A percentile compares a stretch with the other conserved stretches of the same genome.
These are phyloP conservation scores for Penicillium fuscoglaucum DNA, from an alignment of 2,329 filamentous ascomycete genomes.

Conservation along the genomic window DNA sequence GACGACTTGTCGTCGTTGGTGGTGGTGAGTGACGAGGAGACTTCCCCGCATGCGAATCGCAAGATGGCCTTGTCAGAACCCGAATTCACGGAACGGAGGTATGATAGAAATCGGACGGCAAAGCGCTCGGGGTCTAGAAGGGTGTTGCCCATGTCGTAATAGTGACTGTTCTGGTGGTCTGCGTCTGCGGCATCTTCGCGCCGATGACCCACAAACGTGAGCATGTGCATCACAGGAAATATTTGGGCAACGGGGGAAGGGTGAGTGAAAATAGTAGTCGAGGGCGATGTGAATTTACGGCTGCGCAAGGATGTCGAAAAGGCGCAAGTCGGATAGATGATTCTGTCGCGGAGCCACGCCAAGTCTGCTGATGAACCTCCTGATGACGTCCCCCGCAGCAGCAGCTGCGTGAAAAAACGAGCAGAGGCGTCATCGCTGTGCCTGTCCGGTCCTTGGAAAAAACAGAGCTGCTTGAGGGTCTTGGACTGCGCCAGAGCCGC, in stretches of 20 bases:
- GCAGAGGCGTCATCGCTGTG: conserved; percentile 14
- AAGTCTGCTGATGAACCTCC: no score
- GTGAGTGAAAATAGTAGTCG: no score
- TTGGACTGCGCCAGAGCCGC: conserved; percentile 11
- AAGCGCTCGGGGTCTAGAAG: conserved; percentile 10
- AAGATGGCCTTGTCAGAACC: conserved; percentile 17
- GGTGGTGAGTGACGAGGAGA: conserved; percentile 8
- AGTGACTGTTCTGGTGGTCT: no score
- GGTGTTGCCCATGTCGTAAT: conserved; percentile 10
- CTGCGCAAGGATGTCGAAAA: no score
- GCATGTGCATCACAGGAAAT: no score
- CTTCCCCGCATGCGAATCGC: conserved; percentile 11
- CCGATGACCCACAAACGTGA: no score
- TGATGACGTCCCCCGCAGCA: no score
- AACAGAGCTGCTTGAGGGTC: conserved; percentile 13
- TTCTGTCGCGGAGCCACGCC: no score
- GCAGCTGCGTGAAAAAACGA: conserved; percentile 12
- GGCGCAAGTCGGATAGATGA: no score
- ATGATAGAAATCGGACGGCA: conserved; percentile 15
- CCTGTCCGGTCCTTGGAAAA: conserved; percentile 12
- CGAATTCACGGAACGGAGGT: conserved; percentile 11
- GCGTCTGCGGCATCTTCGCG: no score
- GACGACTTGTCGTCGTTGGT: not conserved
- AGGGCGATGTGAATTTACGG: no score
- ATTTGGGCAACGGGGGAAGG: no score